A percentile compares a stretch with the other conserved stretches of the same genome.
Conservation (phyloP, 768 basidiomycete genomes). For the Peribolospora baueri region DNA sequence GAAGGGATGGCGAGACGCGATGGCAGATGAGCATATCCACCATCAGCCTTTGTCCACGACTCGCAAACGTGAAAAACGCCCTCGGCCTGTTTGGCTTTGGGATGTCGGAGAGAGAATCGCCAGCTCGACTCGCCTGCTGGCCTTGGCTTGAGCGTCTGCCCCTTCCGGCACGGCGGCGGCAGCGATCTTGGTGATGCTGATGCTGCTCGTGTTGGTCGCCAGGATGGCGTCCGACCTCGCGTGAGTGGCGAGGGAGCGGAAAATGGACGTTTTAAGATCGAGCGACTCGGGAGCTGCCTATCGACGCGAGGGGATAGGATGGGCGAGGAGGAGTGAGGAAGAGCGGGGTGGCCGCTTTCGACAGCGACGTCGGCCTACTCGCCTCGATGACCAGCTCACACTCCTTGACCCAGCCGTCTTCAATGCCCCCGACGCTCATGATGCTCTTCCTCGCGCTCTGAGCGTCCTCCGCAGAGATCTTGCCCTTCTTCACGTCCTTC, state of each 20-base stretch:
- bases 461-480: constrained; percentile 38
- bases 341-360: not conserved
- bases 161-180: constrained; percentile 44
- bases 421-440: constrained; percentile 28
- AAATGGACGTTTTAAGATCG: constrained; percentile 50
- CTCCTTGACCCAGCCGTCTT: constrained; percentile 37
- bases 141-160: constrained; percentile 22
- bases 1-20: not conserved
- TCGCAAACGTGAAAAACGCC: too few species aligned
- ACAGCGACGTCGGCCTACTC: constrained; percentile 9
- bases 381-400: constrained; percentile 84
- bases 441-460: constrained; percentile 49
- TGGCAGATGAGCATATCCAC: too few species aligned
- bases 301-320: not conserved
- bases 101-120: too few species aligned
- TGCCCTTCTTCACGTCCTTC: constrained; percentile 73
- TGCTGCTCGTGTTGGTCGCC: constrained; percentile 80
- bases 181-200: constrained; percentile 83
- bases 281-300: constrained; percentile 75
- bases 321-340: not conserved
- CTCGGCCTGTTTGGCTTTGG: too few species aligned
- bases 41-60: too few species aligned
- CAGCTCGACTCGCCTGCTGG: too few species aligned
- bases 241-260: constrained; percentile 40
- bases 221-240: constrained; percentile 52